Base-by-base conservation (phyloP, 768 basidiomycete species). In the Tylopilus vinaceipallidus region DNA sequence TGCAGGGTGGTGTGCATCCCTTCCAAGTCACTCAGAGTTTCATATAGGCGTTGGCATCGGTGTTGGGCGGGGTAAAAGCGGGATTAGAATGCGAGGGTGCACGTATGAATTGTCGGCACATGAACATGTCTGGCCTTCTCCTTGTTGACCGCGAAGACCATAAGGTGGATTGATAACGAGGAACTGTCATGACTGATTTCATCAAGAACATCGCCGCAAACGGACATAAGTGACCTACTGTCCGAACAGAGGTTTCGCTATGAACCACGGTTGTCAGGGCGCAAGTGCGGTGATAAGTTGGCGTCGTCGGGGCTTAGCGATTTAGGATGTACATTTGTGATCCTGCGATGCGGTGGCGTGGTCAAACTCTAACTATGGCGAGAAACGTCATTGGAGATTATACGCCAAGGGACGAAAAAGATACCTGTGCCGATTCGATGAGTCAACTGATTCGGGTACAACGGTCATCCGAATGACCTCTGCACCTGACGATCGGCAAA, bases 271-370 rank as follows among this genome's bases (percentile, higher is more conserved):
- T 52, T 41, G 46, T 41, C 47, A 55, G 36, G 43, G 16, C 17
- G 22, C 33, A 16, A 23, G 30, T 36, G 56, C 47, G 59, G 60
- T n/a, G 56, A 51, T 61, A 49, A n/a, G 36, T 34, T 14, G 52
- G 50, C 11, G 16, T 41, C 38, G 17, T 50, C 40, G 11, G 6
- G 11, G 12, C 2, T 34, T 20, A n/a, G n/a, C n/a, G n/a, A n/a
- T n/a, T n/a, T n/a, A n/a, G n/a, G n/a, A n/a, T n/a, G n/a, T n/a
- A n/a, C n/a, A n/a, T n/a, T n/a, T 19, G 20, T 40, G 34, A 44
- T 34, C 12, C 22, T 22, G 19, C 29, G 29, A 23, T 23, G 29
- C 40, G n/a, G 13, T 41, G 12, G 24, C 24, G 20, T 14, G 29
- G 29, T 20, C 32, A 39, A 22, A 27, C 37, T 34, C 27, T 23